Conservation (phyloP, 129 eudicot genomes). For the Lactuca saligna region DNA sequence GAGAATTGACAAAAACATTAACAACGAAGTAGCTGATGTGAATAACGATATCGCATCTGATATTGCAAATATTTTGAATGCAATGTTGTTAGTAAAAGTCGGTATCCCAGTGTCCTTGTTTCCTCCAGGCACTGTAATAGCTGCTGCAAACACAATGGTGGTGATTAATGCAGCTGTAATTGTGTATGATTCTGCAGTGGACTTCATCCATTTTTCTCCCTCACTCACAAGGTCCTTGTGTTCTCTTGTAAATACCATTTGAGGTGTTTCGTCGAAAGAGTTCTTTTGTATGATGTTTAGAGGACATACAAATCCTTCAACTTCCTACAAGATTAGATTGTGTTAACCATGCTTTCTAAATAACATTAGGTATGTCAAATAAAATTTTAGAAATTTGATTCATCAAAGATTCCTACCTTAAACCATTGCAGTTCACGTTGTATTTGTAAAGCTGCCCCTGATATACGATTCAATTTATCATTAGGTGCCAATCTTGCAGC, state of each 20-base stretch:
- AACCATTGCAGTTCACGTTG: too few species aligned
- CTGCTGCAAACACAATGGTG: constrained; percentile 24
- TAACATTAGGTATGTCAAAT: background rate
- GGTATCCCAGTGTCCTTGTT: constrained; percentile 6
- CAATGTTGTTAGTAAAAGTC: background rate
- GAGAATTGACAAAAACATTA: constrained; percentile 26
- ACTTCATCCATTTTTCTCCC: constrained; percentile 20
- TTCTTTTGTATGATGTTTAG: too few species aligned
- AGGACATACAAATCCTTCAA: too few species aligned
- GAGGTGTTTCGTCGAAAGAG: too few species aligned
- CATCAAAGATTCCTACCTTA: background rate
- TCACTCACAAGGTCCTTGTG: background rate
- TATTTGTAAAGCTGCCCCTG: too few species aligned
- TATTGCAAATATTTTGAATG: constrained; percentile 6
- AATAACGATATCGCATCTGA: constrained; percentile 20
- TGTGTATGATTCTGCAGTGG: background rate
- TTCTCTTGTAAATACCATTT: background rate
- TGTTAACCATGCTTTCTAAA: background rate
- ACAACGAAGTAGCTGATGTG: constrained; percentile 17
- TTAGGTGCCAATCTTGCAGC: constrained; percentile 2
- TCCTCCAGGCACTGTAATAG: constrained; percentile 24
- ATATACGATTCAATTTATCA: background rate
- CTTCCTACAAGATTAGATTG: background rate
- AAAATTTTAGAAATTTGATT: too few species aligned
- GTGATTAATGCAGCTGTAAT: constrained; percentile 18